A percentile compares a stretch with the other conserved stretches of the same genome.
These are phyloP conservation scores for Dactylellina cionopaga DNA, from an alignment of 2,329 filamentous ascomycete genomes.

Conservation along the genomic window DNA sequence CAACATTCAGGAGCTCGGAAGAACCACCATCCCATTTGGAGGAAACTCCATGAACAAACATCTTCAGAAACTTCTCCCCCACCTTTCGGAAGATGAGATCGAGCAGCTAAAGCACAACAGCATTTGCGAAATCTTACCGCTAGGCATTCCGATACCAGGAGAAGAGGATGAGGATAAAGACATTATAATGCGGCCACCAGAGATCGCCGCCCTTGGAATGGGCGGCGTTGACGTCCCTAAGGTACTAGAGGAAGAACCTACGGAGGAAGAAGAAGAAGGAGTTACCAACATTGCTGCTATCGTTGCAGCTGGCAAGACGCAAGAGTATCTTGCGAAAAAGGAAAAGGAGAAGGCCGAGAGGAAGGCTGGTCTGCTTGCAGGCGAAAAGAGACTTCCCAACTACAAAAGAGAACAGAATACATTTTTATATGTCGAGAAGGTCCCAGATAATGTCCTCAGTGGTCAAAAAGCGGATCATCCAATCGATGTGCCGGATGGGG, in stretches of 20 bases:
- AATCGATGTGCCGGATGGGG: constrained; percentile 58
- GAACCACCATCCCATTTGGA: constrained; percentile 75
- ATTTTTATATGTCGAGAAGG: constrained; percentile 79
- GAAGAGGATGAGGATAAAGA: constrained; percentile 61
- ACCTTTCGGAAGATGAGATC: constrained; percentile 73
- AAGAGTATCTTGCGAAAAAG: constrained; percentile 83
- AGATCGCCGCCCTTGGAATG: constrained; percentile 42
- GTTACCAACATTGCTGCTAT: constrained; percentile 86
- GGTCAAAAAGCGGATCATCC: constrained; percentile 57
- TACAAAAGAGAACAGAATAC: constrained; percentile 74
- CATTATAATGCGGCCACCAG: constrained; percentile 63
- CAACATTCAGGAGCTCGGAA: constrained; percentile 74
- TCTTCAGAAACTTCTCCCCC: constrained; percentile 74
- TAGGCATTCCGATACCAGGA: constrained; percentile 63
- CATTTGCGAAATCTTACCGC: constrained; percentile 74
- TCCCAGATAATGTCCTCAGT: constrained; percentile 44
- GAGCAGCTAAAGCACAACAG: constrained; percentile 75
- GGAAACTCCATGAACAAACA: constrained; percentile 86
- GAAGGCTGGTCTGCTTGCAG: constrained; percentile 55
- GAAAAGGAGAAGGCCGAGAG: constrained; percentile 80
- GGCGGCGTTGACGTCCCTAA: constrained; percentile 18
- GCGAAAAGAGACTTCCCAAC: constrained; percentile 74
- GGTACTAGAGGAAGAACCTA: constrained; percentile 56
- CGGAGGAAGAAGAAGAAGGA: constrained; percentile 70
- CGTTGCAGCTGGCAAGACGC: constrained; percentile 81